These are phyloP conservation scores for Paramyrothecium roridum DNA, from an alignment of 2,329 filamentous ascomycete species.

Conservation along the genomic window DNA sequence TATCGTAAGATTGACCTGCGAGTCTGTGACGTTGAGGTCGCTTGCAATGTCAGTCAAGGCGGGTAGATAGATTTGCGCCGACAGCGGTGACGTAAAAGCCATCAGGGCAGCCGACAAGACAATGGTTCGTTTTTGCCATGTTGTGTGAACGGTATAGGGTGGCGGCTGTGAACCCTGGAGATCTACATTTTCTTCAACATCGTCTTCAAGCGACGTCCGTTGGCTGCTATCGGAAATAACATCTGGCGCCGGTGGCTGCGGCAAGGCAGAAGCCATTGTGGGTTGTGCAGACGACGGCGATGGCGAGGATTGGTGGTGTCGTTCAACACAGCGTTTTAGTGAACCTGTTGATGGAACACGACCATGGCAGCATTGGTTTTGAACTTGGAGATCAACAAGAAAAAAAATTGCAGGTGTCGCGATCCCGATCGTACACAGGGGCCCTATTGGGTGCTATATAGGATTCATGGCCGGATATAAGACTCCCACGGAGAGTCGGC, in stretches of 20 bases:
- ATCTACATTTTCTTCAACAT: neutral
- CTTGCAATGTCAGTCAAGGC: slow-evolving; percentile 45
- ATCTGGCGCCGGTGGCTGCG: neutral
- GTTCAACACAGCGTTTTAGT: no score
- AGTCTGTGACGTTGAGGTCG: slow-evolving; percentile 39
- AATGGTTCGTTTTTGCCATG: slow-evolving; percentile 36
- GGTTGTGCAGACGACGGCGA: neutral
- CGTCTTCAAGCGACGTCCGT: neutral
- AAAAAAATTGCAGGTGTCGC: no score
- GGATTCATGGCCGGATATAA: neutral
- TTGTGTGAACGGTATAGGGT: slow-evolving; percentile 34
- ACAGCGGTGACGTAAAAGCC: slow-evolving; percentile 43
- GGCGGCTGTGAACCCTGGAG: slow-evolving; percentile 3
- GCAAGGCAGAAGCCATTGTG: neutral
- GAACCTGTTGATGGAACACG: no score
- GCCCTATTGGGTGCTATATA: neutral
- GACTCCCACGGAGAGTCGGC: neutral
- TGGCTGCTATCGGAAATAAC: neutral
- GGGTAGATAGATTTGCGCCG: slow-evolving; percentile 52
- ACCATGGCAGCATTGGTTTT: no score
- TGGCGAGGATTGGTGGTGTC: no score
- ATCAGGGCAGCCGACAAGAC: slow-evolving; percentile 33
- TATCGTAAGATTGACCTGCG: slow-evolving; percentile 46
- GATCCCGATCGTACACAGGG: no score
- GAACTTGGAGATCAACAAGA: no score